Conservation (phyloP, 2,329 filamentous ascomycete species). For the Pestalotiopsis sp. region DNA sequence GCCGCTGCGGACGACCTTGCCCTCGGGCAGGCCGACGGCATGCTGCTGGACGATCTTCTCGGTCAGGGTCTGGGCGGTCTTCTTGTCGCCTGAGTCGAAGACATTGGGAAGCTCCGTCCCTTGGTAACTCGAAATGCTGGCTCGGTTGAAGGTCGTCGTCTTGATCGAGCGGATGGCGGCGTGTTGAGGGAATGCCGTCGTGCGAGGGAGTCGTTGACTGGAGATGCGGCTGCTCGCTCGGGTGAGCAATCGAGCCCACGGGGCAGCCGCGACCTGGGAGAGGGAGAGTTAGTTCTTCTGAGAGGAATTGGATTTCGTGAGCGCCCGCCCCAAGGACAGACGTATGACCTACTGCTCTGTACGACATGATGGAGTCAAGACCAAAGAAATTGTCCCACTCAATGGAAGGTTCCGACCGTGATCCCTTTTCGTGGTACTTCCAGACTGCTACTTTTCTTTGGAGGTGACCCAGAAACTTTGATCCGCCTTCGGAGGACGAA, state of each 20-base stretch:
- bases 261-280: neutral
- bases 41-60: slow-evolving; percentile 91
- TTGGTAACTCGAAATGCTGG: neutral
- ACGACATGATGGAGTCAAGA: neutral
- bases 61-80: slow-evolving; percentile 72
- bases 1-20: slow-evolving; percentile 74
- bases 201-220: neutral
- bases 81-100: neutral
- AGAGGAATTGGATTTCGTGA: neutral
- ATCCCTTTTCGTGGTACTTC: neutral
- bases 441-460: neutral
- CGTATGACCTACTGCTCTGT: neutral
- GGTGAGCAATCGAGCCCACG: neutral
- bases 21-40: slow-evolving; percentile 71
- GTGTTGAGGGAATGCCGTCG: neutral
- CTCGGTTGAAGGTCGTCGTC: neutral
- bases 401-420: neutral
- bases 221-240: neutral
- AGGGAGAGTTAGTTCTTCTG: neutral
- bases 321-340: neutral
- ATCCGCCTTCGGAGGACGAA: neutral
- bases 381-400: neutral
- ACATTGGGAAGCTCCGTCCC: neutral
- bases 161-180: neutral
- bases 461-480: neutral